phyloP scores from a whole-genome alignment of 768 basidiomycete species.

The Podaxis sp. region DNA sequence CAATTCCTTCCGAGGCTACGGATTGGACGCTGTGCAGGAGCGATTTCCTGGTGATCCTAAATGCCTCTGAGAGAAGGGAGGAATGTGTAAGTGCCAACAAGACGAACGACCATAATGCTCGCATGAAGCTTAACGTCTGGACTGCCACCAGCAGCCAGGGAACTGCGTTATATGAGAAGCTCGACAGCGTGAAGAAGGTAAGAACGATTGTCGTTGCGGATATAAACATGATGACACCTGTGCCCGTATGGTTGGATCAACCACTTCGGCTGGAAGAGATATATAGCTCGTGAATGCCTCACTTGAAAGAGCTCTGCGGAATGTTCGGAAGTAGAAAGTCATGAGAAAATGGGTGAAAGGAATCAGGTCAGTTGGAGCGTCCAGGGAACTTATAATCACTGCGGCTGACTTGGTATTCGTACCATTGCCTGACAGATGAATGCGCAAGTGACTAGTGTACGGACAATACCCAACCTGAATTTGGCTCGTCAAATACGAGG shows the following conservation, averaged over 20 bases:
- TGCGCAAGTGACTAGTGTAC: not conserved
- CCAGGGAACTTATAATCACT: not conserved
- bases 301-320: constrained; percentile 41
- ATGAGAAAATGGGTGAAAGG: constrained; percentile 15
- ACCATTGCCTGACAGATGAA: constrained; percentile 1
- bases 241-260: not conserved
- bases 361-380: not conserved
- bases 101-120: constrained; percentile 36
- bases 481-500: not conserved
- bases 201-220: constrained; percentile 34
- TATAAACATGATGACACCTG: constrained; percentile 35
- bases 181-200: constrained; percentile 30
- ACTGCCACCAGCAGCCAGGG: constrained; percentile 41
- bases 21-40: constrained; percentile 35
- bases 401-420: not conserved
- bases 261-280: not conserved
- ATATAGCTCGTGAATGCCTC: constrained; percentile 4
- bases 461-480: not conserved
- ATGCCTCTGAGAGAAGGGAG: not conserved
- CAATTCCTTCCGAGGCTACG: constrained; percentile 44
- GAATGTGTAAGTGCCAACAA: constrained; percentile 5
- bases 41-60: constrained; percentile 31
- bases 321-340: constrained; percentile 43
- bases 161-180: constrained; percentile 31
- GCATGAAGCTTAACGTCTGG: constrained; percentile 27